Evolutionary conservation across 169 alveolate genomes (phyloP), one percentile per base, ranked within the genome.

Genomic region (Plasmodium coatneyi): DNA sequence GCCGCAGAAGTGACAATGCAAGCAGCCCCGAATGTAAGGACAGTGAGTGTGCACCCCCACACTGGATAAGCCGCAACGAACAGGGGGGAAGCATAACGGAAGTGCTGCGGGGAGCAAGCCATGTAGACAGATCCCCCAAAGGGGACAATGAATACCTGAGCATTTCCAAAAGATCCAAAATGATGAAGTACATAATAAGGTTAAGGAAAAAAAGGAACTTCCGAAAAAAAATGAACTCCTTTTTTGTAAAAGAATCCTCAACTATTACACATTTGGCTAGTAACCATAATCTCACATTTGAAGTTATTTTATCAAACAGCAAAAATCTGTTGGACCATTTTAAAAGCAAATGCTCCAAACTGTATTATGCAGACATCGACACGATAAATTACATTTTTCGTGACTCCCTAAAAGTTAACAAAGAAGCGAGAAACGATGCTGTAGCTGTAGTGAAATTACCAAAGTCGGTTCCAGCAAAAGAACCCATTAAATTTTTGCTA

Each of bases 121-220:
- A 46, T 1, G 52, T 25, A 70, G 39, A 25, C 22, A 30, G 9
- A n/a, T 25, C 36, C n/a, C 49, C 36, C 19, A 72, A 12, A 5
- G 41, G 19, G 39, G 46, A 89, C 41, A 89, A n/a, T 5, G 91
- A 80, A 91, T 91, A 66, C n/a, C 74, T 91, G 60, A 41, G 72
- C 32, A 91, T 91, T 43, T 80, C 92, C 4, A 91, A 91, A 46
- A 80, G 60, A 12, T 91, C 95, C n/a, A 91, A 66, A 71, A 80
- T 91, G 91, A 80, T 91, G 92, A 91, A 91, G 76, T 83, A 92
- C 74, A 83, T 86, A 34, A 83, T 86, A 74, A 36, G 93, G 80
- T 70, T 92, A 81, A 60, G 91, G 78, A 86, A 81, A 83, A 92
- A 92, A 92, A 92, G 83, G 14, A 92, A 82, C 39, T 86, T 80